A percentile compares a stretch with the other conserved stretches of the same genome.
Evolutionary conservation across 352 stramenopile species (phyloP).

Genomic region (Phytophthora aleatoria): DNA sequence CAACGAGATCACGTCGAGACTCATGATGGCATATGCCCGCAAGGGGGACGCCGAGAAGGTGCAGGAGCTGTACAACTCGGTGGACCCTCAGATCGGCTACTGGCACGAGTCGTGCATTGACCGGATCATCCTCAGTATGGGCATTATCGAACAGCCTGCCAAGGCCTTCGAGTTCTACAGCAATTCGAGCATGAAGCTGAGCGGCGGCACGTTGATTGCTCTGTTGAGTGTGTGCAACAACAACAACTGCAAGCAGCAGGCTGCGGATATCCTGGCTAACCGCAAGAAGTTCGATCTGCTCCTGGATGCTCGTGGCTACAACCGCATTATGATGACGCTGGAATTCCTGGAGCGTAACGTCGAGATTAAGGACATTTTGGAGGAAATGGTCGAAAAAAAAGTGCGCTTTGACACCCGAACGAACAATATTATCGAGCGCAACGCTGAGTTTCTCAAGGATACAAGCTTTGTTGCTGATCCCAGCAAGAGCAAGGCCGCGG

Average conservation of each 20-base stretch:
- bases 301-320: conserved; percentile 73
- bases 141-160: conserved; percentile 59
- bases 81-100: conserved; percentile 66
- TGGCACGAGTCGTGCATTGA: conserved; percentile 78
- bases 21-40: conserved; percentile 61
- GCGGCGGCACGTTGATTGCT: conserved; percentile 68
- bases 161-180: conserved; percentile 81
- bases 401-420: conserved; percentile 68
- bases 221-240: conserved; percentile 70
- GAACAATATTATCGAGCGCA: conserved; percentile 60
- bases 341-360: conserved; percentile 71
- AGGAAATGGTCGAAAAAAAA: conserved; percentile 65
- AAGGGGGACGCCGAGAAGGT: conserved; percentile 52
- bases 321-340: conserved; percentile 72
- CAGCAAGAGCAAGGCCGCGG: conserved; percentile 32
- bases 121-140: conserved; percentile 70
- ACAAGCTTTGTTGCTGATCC: conserved; percentile 39
- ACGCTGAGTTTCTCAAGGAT: conserved; percentile 47
- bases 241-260: conserved; percentile 76
- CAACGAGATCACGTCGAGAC: conserved; percentile 71
- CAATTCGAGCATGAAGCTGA: conserved; percentile 83
- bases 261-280: conserved; percentile 74
- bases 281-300: conserved; percentile 77
- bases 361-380: conserved; percentile 59
- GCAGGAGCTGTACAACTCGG: conserved; percentile 50